A percentile compares a stretch with the other conserved stretches of the same genome.
These are phyloP conservation scores for Xerocomus amazonicus DNA, from an alignment of 1,284 basidiomycete species.

Conservation along the genomic window DNA sequence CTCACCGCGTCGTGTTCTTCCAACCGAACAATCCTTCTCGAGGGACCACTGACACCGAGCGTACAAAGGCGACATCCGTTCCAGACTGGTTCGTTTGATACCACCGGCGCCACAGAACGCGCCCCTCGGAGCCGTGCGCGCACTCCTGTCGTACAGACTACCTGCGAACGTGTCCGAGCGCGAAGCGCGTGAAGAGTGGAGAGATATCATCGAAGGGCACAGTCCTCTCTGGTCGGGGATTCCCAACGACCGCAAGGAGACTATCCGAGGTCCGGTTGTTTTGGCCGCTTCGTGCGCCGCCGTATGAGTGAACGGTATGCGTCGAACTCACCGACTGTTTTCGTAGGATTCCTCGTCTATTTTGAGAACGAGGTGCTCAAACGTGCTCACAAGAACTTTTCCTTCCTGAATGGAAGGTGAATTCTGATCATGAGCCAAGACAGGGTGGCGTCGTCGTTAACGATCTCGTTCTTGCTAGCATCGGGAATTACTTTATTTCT, in stretches of 20 bases:
- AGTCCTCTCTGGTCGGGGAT: constrained; percentile 86
- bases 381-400: constrained; percentile 88
- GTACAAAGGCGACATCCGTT: constrained; percentile 73
- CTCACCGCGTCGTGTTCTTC: neutral
- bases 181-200: constrained; percentile 86
- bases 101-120: constrained; percentile 57
- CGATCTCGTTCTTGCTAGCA: constrained; percentile 39
- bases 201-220: constrained; percentile 88
- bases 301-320: neutral
- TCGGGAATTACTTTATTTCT: constrained; percentile 88
- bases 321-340: neutral
- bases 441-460: constrained; percentile 2
- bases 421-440: constrained; percentile 13
- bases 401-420: constrained; percentile 82
- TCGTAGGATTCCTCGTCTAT: constrained; percentile 80
- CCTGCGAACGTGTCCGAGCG: constrained; percentile 64
- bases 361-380: constrained; percentile 87
- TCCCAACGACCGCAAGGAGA: constrained; percentile 89
- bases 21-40: constrained; percentile 4
- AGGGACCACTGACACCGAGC: constrained; percentile 8
- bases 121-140: constrained; percentile 67
- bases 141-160: constrained; percentile 78
- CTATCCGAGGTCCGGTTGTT: constrained; percentile 63
- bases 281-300: constrained; percentile 1
- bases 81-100: constrained; percentile 77